Conservation (phyloP, 805 yeast genomes). For the Yamadazyma nakazawae region DNA sequence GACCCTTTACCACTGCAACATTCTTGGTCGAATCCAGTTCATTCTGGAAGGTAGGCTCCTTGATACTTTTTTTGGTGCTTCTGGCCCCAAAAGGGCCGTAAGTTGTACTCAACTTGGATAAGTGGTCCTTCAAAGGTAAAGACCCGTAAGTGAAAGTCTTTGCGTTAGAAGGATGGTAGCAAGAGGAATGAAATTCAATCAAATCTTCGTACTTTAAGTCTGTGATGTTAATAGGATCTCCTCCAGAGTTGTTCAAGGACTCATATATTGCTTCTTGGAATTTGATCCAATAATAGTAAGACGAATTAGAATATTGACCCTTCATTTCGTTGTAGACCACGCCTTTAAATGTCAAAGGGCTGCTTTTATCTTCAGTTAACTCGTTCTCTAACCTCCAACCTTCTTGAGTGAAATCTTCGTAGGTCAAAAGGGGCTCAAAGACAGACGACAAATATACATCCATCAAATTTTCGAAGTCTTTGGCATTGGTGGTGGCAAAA, state of each 20-base stretch:
- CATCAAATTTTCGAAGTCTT: constrained; percentile 79
- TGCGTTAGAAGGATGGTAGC: constrained; percentile 90
- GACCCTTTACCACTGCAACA: constrained; percentile 56
- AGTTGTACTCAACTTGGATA: constrained; percentile 51
- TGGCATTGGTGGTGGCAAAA: constrained; percentile 85
- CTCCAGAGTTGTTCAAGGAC: constrained; percentile 85
- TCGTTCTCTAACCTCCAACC: constrained; percentile 95
- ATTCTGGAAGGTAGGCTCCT: constrained; percentile 41
- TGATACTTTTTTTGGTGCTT: constrained; percentile 23
- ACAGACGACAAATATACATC: constrained; percentile 87
- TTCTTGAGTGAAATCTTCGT: constrained; percentile 87
- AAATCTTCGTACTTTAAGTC: constrained; percentile 71
- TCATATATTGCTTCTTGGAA: constrained; percentile 84
- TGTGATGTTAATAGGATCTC: constrained; percentile 84
- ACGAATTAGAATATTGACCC: constrained; percentile 88
- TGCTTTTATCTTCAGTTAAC: constrained; percentile 49
- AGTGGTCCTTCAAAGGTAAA: constrained; percentile 58
- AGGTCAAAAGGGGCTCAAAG: constrained; percentile 71
- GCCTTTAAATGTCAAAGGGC: constrained; percentile 80
- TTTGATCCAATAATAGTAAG: constrained; percentile 79
- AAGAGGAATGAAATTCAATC: constrained; percentile 65
- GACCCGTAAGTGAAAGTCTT: constrained; percentile 86
- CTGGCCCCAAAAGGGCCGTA: constrained; percentile 55
- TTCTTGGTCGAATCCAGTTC: background rate
- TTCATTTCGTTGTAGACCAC: constrained; percentile 99